Base-by-base conservation (phyloP, 2,329 filamentous ascomycete species). In the Atkinsonella hypoxylon region DNA sequence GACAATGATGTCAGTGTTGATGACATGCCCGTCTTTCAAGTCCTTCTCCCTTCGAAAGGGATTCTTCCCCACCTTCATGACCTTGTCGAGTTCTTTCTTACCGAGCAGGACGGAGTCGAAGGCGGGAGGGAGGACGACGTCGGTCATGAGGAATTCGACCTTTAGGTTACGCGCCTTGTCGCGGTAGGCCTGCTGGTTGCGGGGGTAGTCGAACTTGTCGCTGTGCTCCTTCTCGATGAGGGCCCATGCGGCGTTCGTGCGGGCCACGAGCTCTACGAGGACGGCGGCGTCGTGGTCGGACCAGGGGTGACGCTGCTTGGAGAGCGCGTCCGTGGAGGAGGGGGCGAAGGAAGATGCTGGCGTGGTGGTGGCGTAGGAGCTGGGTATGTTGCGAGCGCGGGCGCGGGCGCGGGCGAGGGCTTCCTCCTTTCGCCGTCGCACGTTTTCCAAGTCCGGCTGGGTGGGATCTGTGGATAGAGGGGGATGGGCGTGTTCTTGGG, bases 131-230 rank as follows among this genome's bases (percentile, higher is more conserved):
- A 81, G 62, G 10, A 64, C 38, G 2, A 52, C 53, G 57, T 79
- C 74, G 2, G 63, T 60, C 47, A 71, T 66, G 15, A 81, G 64
- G 44, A 74, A 68, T 32, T 74, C 70, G 36, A 76, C 73, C 64
- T 81, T 81, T 50, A 78, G 55, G 51, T 77, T 72, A 47, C 77
- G 72, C n/a, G 77, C 77, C 62, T 75, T 77, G 67, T 81, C 77
- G 7, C 77, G 75, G 51, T 77, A 69, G 4, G 75, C 73, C 60
- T 79, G 77, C 63, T 79, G 77, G 56, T 73, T 71, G 47, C 77
- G 74, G 2, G 59, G 59, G 15, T 62, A 55, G 42, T 74, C 65
- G 49, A 78, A 78, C 2, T 51, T 51, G 17, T 65, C 32, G 0
- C 57, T 57, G 30, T 67, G 62, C 5, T 57, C 40, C 26, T 54